Evolutionary conservation across 2,329 filamentous ascomycete genomes (phyloP).

Genomic region (Diaporthe caulivora): DNA sequence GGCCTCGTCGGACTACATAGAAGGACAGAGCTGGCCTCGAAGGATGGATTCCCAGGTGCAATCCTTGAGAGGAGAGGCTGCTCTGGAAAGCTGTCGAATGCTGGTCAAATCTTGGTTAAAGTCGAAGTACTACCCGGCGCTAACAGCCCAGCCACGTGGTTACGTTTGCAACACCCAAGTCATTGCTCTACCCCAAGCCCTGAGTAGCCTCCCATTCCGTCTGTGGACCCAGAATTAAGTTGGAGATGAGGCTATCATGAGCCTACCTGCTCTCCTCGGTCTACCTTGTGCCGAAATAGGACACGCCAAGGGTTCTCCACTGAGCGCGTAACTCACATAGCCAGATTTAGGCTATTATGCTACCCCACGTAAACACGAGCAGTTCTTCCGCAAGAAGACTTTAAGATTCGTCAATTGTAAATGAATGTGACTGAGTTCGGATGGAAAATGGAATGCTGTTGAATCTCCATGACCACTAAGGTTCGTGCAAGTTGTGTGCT

Average conservation of each 20-base stretch:
- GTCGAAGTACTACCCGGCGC: neutral
- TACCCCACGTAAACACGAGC: neutral
- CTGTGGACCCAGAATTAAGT: no score
- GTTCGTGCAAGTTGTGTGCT: neutral
- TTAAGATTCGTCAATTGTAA: neutral
- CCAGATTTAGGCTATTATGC: neutral
- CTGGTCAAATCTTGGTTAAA: neutral
- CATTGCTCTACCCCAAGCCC: neutral
- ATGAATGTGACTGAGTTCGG: neutral
- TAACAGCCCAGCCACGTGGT: slow-evolving; percentile 6
- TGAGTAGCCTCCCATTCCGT: no score
- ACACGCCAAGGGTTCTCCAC: slow-evolving; percentile 8
- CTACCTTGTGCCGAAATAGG: slow-evolving; percentile 7
- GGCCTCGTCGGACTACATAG: neutral
- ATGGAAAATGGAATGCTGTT: neutral
- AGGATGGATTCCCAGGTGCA: neutral
- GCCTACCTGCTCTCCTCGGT: neutral
- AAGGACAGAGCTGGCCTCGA: neutral
- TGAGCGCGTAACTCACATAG: neutral
- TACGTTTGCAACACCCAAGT: neutral
- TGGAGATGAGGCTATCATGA: slow-evolving; percentile 8
- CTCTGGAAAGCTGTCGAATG: neutral
- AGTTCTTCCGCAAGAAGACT: neutral
- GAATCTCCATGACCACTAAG: neutral
- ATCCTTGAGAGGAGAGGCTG: neutral